phyloP scores from a whole-genome alignment of 202 grass and related monocot genomes.

The Brachypodium distachyon region DNA sequence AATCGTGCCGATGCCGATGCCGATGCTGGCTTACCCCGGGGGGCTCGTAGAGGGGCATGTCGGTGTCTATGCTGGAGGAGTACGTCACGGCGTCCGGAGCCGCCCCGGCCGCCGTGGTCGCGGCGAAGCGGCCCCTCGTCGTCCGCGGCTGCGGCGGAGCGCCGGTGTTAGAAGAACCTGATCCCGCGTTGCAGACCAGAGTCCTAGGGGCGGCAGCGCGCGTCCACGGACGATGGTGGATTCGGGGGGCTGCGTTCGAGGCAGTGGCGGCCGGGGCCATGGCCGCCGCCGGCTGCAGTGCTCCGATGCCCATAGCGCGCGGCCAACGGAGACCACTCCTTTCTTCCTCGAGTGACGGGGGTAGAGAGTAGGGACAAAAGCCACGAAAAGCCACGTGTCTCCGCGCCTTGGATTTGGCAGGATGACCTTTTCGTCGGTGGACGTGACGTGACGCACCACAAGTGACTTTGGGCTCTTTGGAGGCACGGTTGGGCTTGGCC shows the following conservation, averaged over 20 bases:
- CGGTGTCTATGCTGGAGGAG: slow-evolving; percentile 57
- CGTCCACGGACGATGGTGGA: background rate
- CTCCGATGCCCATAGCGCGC: background rate
- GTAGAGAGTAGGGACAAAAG: background rate
- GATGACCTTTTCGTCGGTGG: too few species aligned
- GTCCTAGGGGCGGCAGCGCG: background rate
- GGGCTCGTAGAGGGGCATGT: slow-evolving; percentile 51
- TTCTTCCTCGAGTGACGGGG: background rate
- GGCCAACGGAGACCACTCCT: background rate
- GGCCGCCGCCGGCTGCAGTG: background rate
- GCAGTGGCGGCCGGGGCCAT: background rate
- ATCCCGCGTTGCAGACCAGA: background rate
- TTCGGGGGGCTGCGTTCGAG: background rate
- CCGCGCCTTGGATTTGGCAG: too few species aligned
- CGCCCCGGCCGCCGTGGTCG: slow-evolving; percentile 12
- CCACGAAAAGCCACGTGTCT: too few species aligned
- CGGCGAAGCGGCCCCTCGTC: background rate
- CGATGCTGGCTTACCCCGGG: slow-evolving; percentile 36
- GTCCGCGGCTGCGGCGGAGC: background rate
- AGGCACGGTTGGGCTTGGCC: too few species aligned
- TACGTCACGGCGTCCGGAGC: slow-evolving; percentile 45
- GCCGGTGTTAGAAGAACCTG: background rate
- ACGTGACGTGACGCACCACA: too few species aligned
- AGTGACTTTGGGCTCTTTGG: too few species aligned
- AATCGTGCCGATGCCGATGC: background rate